Conservation (phyloP, 139 green algal species). For the Chlorella sp. region DNA sequence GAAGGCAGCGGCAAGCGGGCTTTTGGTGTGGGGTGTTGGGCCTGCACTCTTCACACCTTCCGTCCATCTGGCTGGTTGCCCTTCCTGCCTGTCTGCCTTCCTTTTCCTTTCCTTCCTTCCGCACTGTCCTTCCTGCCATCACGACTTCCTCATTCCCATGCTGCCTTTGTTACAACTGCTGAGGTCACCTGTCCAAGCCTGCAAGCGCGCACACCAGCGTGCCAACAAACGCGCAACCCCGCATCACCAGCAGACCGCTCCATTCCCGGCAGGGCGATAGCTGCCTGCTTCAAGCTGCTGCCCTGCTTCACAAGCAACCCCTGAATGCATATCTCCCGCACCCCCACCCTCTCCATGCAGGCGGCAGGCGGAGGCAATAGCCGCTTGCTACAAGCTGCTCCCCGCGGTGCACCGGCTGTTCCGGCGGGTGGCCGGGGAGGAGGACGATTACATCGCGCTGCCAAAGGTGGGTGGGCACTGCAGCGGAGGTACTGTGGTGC, state of each 20-base stretch:
- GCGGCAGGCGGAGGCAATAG: slow-evolving; percentile 41
- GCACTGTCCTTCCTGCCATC: too few relatives aligned
- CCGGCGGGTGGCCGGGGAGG: slow-evolving; percentile 76
- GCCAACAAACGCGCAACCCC: too few relatives aligned
- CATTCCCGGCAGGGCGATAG: too few relatives aligned
- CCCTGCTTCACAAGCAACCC: background rate
- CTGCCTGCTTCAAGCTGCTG: too few relatives aligned
- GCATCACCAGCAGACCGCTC: too few relatives aligned
- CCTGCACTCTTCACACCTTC: too few relatives aligned
- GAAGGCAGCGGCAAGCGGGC: too few relatives aligned
- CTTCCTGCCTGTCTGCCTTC: background rate
- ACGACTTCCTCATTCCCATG: too few relatives aligned
- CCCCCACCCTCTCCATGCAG: background rate
- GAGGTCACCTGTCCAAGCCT: background rate
- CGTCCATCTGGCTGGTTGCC: too few relatives aligned
- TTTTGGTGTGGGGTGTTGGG: too few relatives aligned
- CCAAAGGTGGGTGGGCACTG: slow-evolving; percentile 68
- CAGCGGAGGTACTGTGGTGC: background rate
- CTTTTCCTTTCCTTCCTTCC: background rate
- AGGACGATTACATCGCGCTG: slow-evolving; percentile 92
- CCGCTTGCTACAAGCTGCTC: slow-evolving; percentile 86
- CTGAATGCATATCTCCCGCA: background rate
- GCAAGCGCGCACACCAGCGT: too few relatives aligned
- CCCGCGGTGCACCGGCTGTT: slow-evolving; percentile 86
- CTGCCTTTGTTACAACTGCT: too few relatives aligned